Percentiles rank a stretch among this genome's conserved stretches.
Evolutionary conservation across 305 asterid genomes (phyloP).

Genomic region (Plantago rigida): DNA sequence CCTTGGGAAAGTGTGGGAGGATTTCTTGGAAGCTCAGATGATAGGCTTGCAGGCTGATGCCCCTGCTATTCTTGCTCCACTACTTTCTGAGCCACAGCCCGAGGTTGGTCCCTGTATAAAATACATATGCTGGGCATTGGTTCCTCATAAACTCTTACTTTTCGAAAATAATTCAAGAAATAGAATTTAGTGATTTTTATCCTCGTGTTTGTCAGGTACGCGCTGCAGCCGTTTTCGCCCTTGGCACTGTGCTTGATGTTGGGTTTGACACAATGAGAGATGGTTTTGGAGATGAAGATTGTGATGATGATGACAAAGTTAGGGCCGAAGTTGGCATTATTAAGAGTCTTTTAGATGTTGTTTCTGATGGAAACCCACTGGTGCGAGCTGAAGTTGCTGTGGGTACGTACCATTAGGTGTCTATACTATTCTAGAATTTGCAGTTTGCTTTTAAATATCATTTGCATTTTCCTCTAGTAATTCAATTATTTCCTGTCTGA

Average conservation of each 20-base stretch:
- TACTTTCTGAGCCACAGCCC: constrained; percentile 88
- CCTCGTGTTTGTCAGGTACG: constrained; percentile 47
- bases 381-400: constrained; percentile 96
- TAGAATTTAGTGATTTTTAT: not conserved
- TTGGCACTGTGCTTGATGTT: constrained; percentile 78
- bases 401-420: constrained; percentile 45
- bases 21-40: constrained; percentile 75
- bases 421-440: constrained; percentile 4
- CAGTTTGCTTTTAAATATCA: not conserved
- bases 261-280: constrained; percentile 73
- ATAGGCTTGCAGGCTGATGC: constrained; percentile 81
- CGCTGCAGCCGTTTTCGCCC: constrained; percentile 89
- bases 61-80: constrained; percentile 63
- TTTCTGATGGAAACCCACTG: constrained; percentile 94
- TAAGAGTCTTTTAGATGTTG: constrained; percentile 67
- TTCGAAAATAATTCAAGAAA: not conserved
- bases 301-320: constrained; percentile 85
- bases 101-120: constrained; percentile 49
- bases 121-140: not conserved
- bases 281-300: constrained; percentile 71
- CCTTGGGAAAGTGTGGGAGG: constrained; percentile 96
- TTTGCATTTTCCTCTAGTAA: not conserved
- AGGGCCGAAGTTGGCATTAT: constrained; percentile 64
- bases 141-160: not conserved
- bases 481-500: constrained; percentile 4